These are phyloP conservation scores for Coprinellus micaceus DNA, from an alignment of 768 basidiomycete species.

Conservation along the genomic window DNA sequence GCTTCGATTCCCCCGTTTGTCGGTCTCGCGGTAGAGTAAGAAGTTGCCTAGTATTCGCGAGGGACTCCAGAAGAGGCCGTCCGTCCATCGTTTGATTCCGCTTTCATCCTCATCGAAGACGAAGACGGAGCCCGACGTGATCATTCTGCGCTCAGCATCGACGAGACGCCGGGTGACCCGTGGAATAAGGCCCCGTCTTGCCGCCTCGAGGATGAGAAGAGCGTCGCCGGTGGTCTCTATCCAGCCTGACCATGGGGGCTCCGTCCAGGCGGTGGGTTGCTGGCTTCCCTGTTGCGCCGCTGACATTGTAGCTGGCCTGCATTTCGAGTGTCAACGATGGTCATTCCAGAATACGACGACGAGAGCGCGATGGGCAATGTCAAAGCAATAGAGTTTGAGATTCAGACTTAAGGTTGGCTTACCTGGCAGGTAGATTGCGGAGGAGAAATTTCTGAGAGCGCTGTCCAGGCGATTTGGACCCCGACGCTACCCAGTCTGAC, in stretches of 20 bases:
- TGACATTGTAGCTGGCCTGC: conserved; percentile 32
- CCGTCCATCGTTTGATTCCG: conserved; percentile 97
- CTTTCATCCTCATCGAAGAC: conserved; percentile 97
- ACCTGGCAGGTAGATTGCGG: conserved; percentile 64
- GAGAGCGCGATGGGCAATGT: conserved; percentile 31
- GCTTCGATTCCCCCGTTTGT: conserved; percentile 71
- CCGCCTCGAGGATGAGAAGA: conserved; percentile 94
- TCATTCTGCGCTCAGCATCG: conserved; percentile 90
- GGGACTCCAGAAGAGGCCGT: conserved; percentile 95
- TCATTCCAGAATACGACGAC: conserved; percentile 22
- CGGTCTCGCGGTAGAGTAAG: conserved; percentile 90
- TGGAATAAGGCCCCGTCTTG: conserved; percentile 84
- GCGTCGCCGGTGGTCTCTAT: conserved; percentile 95
- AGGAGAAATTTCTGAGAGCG: conserved; percentile 47
- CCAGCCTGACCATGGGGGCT: conserved; percentile 91
- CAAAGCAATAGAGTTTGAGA: conserved; percentile 57
- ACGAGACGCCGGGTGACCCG: conserved; percentile 89
- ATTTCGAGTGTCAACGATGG: conserved; percentile 22
- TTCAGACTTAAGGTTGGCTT: conserved; percentile 64
- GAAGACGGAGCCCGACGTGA: conserved; percentile 90
- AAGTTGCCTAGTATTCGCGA: conserved; percentile 93
- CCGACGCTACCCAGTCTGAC: conserved; percentile 31
- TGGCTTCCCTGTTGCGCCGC: conserved; percentile 29
- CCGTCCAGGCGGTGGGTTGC: conserved; percentile 59
- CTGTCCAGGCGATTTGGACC: conserved; percentile 35